A percentile compares a stretch with the other conserved stretches of the same genome.
phyloP scores from a whole-genome alignment of 495 filamentous ascomycete genomes.

The Trichoderma asperelloides region DNA sequence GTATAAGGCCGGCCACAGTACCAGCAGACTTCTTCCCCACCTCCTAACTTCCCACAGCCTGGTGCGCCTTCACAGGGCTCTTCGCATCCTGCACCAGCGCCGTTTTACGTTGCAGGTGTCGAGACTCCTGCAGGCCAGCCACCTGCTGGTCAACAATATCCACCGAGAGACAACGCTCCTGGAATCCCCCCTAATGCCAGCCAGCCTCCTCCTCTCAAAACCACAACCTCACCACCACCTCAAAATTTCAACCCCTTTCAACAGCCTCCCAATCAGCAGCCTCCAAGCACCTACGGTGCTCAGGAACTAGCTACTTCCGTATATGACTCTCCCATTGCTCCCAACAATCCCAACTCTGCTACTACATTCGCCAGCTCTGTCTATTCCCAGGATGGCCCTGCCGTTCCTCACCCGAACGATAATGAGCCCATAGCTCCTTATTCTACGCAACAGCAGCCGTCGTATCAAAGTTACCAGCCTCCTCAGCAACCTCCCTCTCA shows the following conservation, averaged over 20 bases:
- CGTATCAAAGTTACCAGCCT: slow-evolving; percentile 36
- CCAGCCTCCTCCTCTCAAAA: slow-evolving; percentile 38
- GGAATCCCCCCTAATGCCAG: slow-evolving; percentile 32
- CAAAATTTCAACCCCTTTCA: slow-evolving; percentile 30
- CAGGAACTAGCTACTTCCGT: slow-evolving; percentile 79
- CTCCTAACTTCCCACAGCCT: slow-evolving; percentile 39
- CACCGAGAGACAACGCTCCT: slow-evolving; percentile 33
- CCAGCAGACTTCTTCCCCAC: slow-evolving; percentile 37
- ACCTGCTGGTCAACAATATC: slow-evolving; percentile 25
- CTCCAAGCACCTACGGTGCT: slow-evolving; percentile 57
- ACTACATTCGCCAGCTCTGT: slow-evolving; percentile 49
- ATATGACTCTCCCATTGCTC: slow-evolving; percentile 70
- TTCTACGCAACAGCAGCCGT: slow-evolving; percentile 25
- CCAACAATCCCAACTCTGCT: slow-evolving; percentile 35
- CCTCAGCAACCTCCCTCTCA: slow-evolving; percentile 35
- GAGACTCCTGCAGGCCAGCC: slow-evolving; percentile 25
- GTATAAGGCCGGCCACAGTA: slow-evolving; percentile 19
- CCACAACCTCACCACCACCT: slow-evolving; percentile 33
- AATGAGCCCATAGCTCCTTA: slow-evolving; percentile 17
- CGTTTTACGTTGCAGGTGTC: slow-evolving; percentile 32
- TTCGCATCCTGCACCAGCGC: slow-evolving; percentile 1
- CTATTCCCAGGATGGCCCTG: slow-evolving; percentile 32
- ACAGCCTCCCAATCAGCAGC: slow-evolving; percentile 28
- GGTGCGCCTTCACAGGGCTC: slow-evolving; percentile 14
- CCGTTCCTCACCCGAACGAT: slow-evolving; percentile 11